Percentiles rank a stretch among this genome's conserved stretches.
Evolutionary conservation across 1,284 basidiomycete genomes (phyloP).

Genomic region (Coriolopsis trogii): DNA sequence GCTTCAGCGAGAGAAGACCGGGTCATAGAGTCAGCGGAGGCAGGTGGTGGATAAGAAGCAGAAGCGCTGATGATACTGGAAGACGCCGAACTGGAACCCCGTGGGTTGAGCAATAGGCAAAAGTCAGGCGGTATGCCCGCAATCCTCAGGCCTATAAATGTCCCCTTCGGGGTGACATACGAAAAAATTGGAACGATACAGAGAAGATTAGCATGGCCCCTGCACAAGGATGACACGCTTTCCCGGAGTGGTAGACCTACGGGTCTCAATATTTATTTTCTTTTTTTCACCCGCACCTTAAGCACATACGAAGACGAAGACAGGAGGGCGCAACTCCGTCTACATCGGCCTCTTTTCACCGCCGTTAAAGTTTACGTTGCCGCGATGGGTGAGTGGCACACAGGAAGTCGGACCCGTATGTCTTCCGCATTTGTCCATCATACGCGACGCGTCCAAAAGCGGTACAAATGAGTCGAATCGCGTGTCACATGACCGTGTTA

Average conservation of each 20-base stretch:
- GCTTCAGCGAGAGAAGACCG: too few relatives aligned
- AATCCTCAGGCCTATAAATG: not conserved
- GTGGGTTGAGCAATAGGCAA: conserved; percentile 8
- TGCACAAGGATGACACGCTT: conserved; percentile 26
- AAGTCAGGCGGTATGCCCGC: too few relatives aligned
- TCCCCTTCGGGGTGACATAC: conserved; percentile 25
- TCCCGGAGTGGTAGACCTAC: conserved; percentile 25
- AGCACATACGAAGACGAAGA: not conserved
- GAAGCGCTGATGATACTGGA: too few relatives aligned
- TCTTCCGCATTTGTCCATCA: not conserved
- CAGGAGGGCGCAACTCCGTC: too few relatives aligned
- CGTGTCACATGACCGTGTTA: conserved; percentile 12
- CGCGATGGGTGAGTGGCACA: too few relatives aligned
- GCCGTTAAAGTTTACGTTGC: too few relatives aligned
- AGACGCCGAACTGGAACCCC: not conserved
- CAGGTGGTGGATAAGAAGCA: too few relatives aligned
- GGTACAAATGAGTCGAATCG: conserved; percentile 11
- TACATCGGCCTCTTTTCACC: too few relatives aligned
- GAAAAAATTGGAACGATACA: conserved; percentile 26
- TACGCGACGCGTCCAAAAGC: conserved; percentile 1
- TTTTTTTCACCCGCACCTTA: not conserved
- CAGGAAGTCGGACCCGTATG: too few relatives aligned
- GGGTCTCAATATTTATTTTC: conserved; percentile 23
- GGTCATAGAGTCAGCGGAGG: too few relatives aligned
- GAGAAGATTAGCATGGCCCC: conserved; percentile 26